Evolutionary conservation across 192 early-diverging fungal genomes (phyloP).

Genomic region (Geranomyces michiganensis): DNA sequence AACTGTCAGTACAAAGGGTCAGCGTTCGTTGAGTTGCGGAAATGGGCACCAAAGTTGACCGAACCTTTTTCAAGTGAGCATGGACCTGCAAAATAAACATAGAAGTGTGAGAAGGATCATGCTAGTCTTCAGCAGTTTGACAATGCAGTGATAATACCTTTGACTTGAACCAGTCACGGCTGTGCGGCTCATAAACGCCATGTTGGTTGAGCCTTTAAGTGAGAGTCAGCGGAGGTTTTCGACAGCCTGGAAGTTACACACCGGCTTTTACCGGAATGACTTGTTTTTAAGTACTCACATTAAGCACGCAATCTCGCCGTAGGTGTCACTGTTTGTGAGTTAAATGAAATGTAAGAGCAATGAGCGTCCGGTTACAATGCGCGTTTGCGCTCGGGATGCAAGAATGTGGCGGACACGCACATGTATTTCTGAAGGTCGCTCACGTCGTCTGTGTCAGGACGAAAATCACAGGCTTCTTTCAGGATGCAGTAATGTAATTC

Average conservation of each 20-base stretch:
- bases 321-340: conserved; percentile 22
- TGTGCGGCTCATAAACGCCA: neutral
- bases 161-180: neutral
- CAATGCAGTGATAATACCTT: neutral
- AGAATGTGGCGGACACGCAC: too few species aligned
- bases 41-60: too few species aligned
- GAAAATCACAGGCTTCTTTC: neutral
- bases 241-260: neutral
- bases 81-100: too few species aligned
- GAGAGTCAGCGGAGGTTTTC: neutral
- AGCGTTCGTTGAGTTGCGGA: too few species aligned
- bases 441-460: conserved; percentile 17
- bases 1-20: too few species aligned
- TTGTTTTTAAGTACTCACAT: conserved; percentile 1
- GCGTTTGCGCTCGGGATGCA: too few species aligned
- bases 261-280: neutral
- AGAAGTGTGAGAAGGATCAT: too few species aligned
- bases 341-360: too few species aligned
- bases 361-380: too few species aligned
- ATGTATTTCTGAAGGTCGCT: conserved; percentile 32
- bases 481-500: too few species aligned
- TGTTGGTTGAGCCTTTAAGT: neutral
- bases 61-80: too few species aligned
- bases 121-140: too few species aligned
- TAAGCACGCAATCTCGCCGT: conserved; percentile 22